Base-by-base conservation (phyloP, 805 yeast genomes). In the Martiniozyma abietophila region DNA sequence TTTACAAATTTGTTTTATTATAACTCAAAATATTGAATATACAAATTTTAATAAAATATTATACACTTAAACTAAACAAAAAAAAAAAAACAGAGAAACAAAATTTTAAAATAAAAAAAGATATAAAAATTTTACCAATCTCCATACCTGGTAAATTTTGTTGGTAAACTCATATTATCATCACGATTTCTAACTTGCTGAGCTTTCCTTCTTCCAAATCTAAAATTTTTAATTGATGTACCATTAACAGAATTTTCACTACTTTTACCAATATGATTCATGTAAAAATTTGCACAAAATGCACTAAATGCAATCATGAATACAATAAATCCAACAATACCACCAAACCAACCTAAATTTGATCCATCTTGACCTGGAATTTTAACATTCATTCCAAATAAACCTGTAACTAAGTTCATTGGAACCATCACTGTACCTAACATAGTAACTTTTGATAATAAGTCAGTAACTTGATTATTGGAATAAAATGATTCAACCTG, bases 351-450 rank as follows among this genome's bases (percentile, higher is more conserved):
- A 3, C 63, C 71, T 25, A 67, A 56, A 28, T 58, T 61, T 2
- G 33, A 26, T 2, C 41, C 47, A 2, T 44, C 65, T 10, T 46
- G 61, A 19, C 96, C 96, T 0, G 96, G 96, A 19, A 89, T 81
- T 9, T 48, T 58, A 14, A 89, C 97, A 57, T 89, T 89, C 98
- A 89, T 89, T 50, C 96, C 96, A 59, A 89, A 89, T 43, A 88
- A 52, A 54, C 96, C 95, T 2, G 96, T 85, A 29, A 89, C 69
- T 38, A 89, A 63, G 54, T 89, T 89, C 66, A 89, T 68, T 11
- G 97, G 97, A 42, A 89, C 80, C 20, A 89, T 64, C 49, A 89
- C 67, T 0, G 96, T 86, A 69, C 96, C 97, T 23, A 89, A 63
- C 40, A 89, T 49, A 0, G 98, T 88, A 18, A 88, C 95, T 51